Conservation (phyloP, 495 filamentous ascomycete genomes). For the Umbilicaria muhlenbergii region DNA sequence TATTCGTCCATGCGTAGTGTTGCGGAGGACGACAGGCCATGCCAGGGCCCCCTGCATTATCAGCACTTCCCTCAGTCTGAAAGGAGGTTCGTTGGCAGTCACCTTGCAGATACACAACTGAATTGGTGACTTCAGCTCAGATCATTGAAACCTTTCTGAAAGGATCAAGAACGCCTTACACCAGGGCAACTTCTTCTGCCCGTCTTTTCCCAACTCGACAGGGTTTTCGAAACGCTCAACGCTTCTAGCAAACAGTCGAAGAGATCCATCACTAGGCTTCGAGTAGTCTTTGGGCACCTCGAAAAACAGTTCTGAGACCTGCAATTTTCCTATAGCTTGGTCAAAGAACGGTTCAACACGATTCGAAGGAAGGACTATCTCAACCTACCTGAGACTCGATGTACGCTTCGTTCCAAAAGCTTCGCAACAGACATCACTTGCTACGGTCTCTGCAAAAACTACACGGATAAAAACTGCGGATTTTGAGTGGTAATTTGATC, state of each 20-base stretch:
- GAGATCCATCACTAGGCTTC: constrained; percentile 38
- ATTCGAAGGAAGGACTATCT: not conserved
- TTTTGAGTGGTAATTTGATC: no score
- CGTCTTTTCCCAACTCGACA: constrained; percentile 27
- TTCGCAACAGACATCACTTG: constrained; percentile 25
- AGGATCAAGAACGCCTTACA: constrained; percentile 4
- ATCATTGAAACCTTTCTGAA: no score
- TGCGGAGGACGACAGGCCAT: constrained; percentile 36
- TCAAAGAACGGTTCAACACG: not conserved
- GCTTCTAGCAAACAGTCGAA: constrained; percentile 65
- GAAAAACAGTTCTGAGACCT: constrained; percentile 69
- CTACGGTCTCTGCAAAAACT: not conserved
- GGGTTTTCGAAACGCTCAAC: constrained; percentile 47
- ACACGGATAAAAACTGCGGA: no score
- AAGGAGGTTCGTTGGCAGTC: not conserved
- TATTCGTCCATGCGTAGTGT: constrained; percentile 44
- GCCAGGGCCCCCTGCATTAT: constrained; percentile 8
- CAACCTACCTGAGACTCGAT: constrained; percentile 28
- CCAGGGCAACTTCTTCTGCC: constrained; percentile 41
- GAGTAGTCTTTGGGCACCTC: constrained; percentile 66
- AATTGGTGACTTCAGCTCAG: not conserved
- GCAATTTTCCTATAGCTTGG: constrained; percentile 45
- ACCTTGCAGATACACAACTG: constrained; percentile 23
- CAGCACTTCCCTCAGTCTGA: not conserved
- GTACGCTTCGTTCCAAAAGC: constrained; percentile 26